Conservation (phyloP, 768 basidiomycete genomes). For the Leccinum longicurvipes region DNA sequence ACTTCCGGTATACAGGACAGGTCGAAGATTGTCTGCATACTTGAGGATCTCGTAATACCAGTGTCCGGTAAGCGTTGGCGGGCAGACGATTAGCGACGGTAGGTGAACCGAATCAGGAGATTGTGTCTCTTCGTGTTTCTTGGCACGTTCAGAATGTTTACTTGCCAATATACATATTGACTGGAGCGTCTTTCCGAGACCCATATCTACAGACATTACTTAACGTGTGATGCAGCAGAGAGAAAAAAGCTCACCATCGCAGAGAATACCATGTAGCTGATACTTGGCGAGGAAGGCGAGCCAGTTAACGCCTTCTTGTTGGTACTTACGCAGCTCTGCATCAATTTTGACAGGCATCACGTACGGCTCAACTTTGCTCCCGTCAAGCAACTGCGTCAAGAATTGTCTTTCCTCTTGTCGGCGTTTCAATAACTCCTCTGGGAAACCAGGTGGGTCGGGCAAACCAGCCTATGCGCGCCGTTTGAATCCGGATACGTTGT, state of each 20-base stretch:
- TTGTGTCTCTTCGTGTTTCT: conserved; percentile 59
- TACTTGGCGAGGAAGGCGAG: conserved; percentile 97
- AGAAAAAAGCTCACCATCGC: conserved; percentile 67
- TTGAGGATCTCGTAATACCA: conserved; percentile 99
- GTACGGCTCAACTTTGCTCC: conserved; percentile 91
- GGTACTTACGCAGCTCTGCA: conserved; percentile 94
- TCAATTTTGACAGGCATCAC: conserved; percentile 82
- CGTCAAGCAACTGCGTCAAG: conserved; percentile 89
- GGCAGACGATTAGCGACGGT: conserved; percentile 93
- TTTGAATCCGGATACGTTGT: neutral
- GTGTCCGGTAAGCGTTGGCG: conserved; percentile 95
- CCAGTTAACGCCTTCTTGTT: conserved; percentile 99
- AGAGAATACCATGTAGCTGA: conserved; percentile 95
- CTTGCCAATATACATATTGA: conserved; percentile 95
- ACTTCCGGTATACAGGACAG: conserved; percentile 87
- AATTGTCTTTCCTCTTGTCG: conserved; percentile 89
- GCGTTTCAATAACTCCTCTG: conserved; percentile 80
- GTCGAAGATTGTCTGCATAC: conserved; percentile 80
- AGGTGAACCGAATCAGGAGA: conserved; percentile 80
- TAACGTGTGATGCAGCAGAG: conserved; percentile 15
- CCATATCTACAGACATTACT: conserved; percentile 72
- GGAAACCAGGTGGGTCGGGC: conserved; percentile 94
- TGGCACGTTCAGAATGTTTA: conserved; percentile 85
- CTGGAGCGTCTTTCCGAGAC: conserved; percentile 95
- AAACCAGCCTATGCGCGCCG: conserved; percentile 68